A percentile compares a stretch with the other conserved stretches of the same genome.
phyloP scores from a whole-genome alignment of 208 protist genomes.

The Angomonas ambiguus region DNA sequence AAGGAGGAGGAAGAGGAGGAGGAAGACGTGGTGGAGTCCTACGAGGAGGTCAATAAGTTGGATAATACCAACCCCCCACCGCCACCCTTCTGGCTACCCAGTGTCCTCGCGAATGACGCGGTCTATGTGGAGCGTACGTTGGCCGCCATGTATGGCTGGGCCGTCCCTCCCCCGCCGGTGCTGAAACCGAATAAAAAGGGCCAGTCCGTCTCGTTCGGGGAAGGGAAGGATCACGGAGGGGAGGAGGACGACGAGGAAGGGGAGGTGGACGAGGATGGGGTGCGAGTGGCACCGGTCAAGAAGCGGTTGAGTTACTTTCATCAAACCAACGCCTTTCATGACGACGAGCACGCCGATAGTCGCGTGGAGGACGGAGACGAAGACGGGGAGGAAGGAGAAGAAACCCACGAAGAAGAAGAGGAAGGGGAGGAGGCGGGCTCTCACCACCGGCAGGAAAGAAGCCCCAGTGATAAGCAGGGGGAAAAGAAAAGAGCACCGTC shows the following conservation, averaged over 20 bases:
- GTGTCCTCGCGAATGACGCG: constrained; percentile 57
- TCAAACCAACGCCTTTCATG: constrained; percentile 7
- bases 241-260: constrained; percentile 8
- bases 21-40: constrained; percentile 21
- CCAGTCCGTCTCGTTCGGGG: background rate
- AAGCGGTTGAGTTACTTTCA: constrained; percentile 9
- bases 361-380: background rate
- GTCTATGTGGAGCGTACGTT: constrained; percentile 45
- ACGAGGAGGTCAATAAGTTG: constrained; percentile 7
- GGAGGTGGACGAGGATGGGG: background rate
- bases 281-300: constrained; percentile 2
- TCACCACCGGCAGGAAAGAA: too few species aligned
- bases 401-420: background rate
- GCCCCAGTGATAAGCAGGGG: background rate
- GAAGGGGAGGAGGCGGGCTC: too few species aligned
- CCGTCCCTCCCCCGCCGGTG: constrained; percentile 22
- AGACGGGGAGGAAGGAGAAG: background rate
- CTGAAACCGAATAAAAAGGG: constrained; percentile 1
- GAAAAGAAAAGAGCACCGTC: background rate
- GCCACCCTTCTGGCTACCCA: constrained; percentile 61
- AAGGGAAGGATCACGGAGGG: background rate
- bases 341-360: too few species aligned
- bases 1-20: constrained; percentile 20
- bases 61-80: constrained; percentile 13
- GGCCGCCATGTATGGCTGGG: constrained; percentile 70